Evolutionary conservation across 768 basidiomycete genomes (phyloP), one percentile per base, ranked within the genome.

Genomic region (Termitomyces eurrhizus): DNA sequence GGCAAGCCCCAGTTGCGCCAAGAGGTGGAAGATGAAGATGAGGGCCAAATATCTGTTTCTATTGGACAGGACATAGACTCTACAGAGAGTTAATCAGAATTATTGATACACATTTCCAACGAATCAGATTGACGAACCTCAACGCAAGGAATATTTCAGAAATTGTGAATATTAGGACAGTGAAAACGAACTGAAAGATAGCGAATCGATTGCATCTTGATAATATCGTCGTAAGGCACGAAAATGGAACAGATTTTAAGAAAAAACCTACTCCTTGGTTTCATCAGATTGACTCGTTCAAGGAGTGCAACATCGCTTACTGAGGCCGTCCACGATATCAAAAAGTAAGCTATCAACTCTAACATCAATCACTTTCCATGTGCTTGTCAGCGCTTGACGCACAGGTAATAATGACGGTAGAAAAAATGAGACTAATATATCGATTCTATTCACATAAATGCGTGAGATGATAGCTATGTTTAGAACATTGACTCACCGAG

Each of bases 91-190:
- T 4, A 13, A 5, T 46, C 16, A 39, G 36, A 21, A 18, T 16
- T 9, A 11, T 16, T 0, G 12, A 36, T 32, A 29, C 16, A 13
- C 41, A 32, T 4, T n/a, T 32, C 11, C 56, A 18, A 32, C 36
- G 12, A 54, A 56, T 21, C 12, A 46, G 18, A 44, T 16, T n/a
- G 36, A 56, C 37, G 12, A n/a, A 68, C 67, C 67, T 58, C 35
- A 66, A 52, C 5, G 65, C 60, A n/a, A 66, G 61, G 42, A 68
- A 66, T 11, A 61, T 52, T 53, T 65, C 65, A 18, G 65, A 58
- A 39, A 68, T 63, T 18, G 61, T 62, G 59, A 66, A 64, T 37
- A 60, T 59, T 12, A 66, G 35, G 9, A 64, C 61, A 35, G 61
- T 62, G 49, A 61, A 61, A 5, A 64, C 36, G 46, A 66, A 66